Percentiles rank a stretch among this genome's conserved stretches.
Evolutionary conservation across 2,329 filamentous ascomycete species (phyloP).

Genomic region (Aschersonia sp.): DNA sequence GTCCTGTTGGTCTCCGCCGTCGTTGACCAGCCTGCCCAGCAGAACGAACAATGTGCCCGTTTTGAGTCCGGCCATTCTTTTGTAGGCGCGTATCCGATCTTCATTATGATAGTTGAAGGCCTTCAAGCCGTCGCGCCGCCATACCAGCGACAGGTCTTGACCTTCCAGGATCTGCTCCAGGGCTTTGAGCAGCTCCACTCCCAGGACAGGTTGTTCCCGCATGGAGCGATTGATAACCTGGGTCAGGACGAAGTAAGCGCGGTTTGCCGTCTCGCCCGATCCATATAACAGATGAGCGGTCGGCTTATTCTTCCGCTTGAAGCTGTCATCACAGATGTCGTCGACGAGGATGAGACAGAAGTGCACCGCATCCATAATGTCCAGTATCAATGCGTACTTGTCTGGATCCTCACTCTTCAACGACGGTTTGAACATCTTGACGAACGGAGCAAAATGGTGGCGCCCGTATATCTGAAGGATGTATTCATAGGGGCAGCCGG

Average conservation of each 20-base stretch:
- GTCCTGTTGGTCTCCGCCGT: conserved; percentile 4
- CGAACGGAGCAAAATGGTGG: conserved; percentile 5
- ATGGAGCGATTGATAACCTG: conserved; percentile 5
- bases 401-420: conserved; percentile 2
- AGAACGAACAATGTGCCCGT: conserved; percentile 7
- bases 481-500: conserved; percentile 6
- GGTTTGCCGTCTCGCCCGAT: conserved; percentile 6
- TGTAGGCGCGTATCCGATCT: conserved; percentile 3
- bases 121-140: conserved; percentile 5
- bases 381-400: conserved; percentile 4
- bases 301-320: conserved; percentile 5
- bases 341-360: conserved; percentile 7
- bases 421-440: conserved; percentile 2
- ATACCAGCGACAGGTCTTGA: conserved; percentile 7
- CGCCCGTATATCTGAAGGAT: conserved; percentile 5
- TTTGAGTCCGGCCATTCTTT: conserved; percentile 6
- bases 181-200: conserved; percentile 4
- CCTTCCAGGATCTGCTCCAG: conserved; percentile 6
- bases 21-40: conserved; percentile 4
- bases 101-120: conserved; percentile 2
- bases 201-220: conserved; percentile 4
- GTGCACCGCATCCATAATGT: conserved; percentile 8
- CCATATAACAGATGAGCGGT: conserved; percentile 7
- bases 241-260: conserved; percentile 7
- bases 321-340: conserved; percentile 7